Base-by-base conservation (phyloP, 2,329 filamentous ascomycete species). In the Colletotrichum gigasporum region DNA sequence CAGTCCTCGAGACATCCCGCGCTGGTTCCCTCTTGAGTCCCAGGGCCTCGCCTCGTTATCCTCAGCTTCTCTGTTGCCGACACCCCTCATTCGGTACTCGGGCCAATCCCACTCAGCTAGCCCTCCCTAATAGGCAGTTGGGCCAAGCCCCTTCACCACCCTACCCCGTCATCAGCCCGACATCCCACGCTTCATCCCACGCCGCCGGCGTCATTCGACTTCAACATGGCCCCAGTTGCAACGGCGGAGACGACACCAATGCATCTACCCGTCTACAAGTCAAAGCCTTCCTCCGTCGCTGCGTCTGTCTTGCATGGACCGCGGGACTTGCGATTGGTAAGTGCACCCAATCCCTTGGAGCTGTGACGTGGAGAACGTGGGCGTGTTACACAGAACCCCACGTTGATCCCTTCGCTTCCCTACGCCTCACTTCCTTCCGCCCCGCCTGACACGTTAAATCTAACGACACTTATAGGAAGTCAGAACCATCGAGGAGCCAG, bases 231-330 rank as follows among this genome's bases (percentile, higher is more conserved):
- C 70, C 83, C 83, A 72, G 81, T 80, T 69, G 83, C 83, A 69
- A 80, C 78, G 68, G 73, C 74, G 71, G 80, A 82, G 70, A 74
- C 73, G 64, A 72, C 75, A 67, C 76, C 80, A 73, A 78, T 78
- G 78, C 80, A 81, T 69, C 72, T 80, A 74, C 77, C 80, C 73
- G 73, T 75, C 64, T 73, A 75, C 69, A 63, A 67, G 54, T 75
- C 76, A 20, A 83, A 83, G 72, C 68, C 74, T 62, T 79, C 78
- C 59, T 77, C 77, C 50, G 79, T 87, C 73, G 81, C 74, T 72
- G 85, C 85, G 50, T 86, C 84, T 57, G 85, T 87, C 63, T 76
- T 88, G 72, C 83, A 88, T 80, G 85, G 85, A 5, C 82, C 85
- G 56, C 78, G 79, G 57, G 85, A 88, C 74, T 74, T 88, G 63